Evolutionary conservation across 1,284 basidiomycete genomes (phyloP), one percentile per base, ranked within the genome.

Genomic region (Thecaphora frezii): DNA sequence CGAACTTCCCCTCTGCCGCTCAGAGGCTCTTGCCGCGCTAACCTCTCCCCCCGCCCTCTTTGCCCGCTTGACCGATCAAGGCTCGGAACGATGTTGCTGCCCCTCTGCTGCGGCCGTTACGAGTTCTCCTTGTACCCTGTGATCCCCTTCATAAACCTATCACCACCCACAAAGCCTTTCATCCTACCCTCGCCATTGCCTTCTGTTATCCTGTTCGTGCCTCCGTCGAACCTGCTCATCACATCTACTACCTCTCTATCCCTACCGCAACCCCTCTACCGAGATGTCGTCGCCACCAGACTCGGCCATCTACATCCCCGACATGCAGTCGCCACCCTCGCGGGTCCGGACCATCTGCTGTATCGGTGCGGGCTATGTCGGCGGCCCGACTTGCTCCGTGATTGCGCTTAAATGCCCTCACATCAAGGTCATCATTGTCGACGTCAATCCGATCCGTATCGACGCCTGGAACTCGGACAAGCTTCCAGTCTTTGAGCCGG

Each of bases 401-500:
- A 91, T 96, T 68, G 91, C 91, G n/a, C 84, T 90, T 77, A 92
- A 90, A 80, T 94, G 93, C 82, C 93, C 94, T 49, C 86, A 96
- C 80, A 91, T 97, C 83, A 83, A 83, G 55, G 94, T 97, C 79
- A 97, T 91, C 76, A 98, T 98, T 76, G 94, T 97, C 77, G 94
- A 98, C 81, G 85, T 98, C 74, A 98, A 97, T 85, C 85, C 93
- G 77, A 84, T 87, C 56, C 89, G 96, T 65, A 88, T 97, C 81
- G 90, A 92, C 77, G 93, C 93, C 14, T 98, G 94, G 94, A 98
- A 98, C 83, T 83, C 83, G 59, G 81, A 83, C 38, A 51, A 61
- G 38, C 81, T 92, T 24, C 92, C 92, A 42, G 97, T 99, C 80
- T 99, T 96, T 80, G 94, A 99, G 81, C 94, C 96, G 16, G 93